phyloP scores from a whole-genome alignment of 2,329 filamentous ascomycete genomes.

The Clarireedia monteithiana region DNA sequence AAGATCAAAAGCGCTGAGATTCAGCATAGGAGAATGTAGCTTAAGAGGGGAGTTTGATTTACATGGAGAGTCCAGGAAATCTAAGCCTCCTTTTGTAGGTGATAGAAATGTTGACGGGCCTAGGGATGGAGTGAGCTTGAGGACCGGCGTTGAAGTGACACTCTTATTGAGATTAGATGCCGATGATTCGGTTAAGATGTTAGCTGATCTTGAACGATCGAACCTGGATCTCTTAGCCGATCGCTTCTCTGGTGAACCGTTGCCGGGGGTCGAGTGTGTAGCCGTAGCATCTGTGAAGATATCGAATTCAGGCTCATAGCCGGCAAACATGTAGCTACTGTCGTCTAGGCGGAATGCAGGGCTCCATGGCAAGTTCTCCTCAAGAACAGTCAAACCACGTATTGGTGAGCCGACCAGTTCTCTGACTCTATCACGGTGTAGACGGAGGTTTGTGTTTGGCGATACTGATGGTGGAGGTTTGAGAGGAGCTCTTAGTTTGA shows the following conservation, averaged over 20 bases:
- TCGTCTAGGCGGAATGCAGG: slow-evolving; percentile 61
- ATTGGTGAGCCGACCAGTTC: slow-evolving; percentile 75
- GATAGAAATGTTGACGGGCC: slow-evolving; percentile 38
- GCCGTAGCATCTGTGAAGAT: slow-evolving; percentile 43
- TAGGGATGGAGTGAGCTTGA: slow-evolving; percentile 38
- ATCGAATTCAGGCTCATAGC: slow-evolving; percentile 48
- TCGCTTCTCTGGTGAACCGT: slow-evolving; percentile 61
- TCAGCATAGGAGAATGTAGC: slow-evolving; percentile 17
- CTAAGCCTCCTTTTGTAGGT: slow-evolving; percentile 47
- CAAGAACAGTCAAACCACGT: slow-evolving; percentile 43
- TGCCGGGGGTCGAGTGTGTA: slow-evolving; percentile 38
- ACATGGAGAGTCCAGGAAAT: slow-evolving; percentile 41
- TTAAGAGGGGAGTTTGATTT: slow-evolving; percentile 35
- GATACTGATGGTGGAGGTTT: slow-evolving; percentile 64
- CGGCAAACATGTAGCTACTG: slow-evolving; percentile 43
- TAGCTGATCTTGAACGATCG: slow-evolving; percentile 55
- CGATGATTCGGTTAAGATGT: slow-evolving; percentile 50
- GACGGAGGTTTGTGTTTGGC: slow-evolving; percentile 83
- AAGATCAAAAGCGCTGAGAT: slow-evolving; percentile 20
- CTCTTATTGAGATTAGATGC: slow-evolving; percentile 41
- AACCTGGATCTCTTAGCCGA: slow-evolving; percentile 50
- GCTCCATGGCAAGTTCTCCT: slow-evolving; percentile 53
- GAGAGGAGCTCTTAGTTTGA: slow-evolving; percentile 65
- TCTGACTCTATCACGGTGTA: slow-evolving; percentile 77
- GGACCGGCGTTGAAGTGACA: slow-evolving; percentile 41